Evolutionary conservation across 345 rosid species (phyloP).

Genomic region (thale cress (Arabidopsis thaliana)): DNA sequence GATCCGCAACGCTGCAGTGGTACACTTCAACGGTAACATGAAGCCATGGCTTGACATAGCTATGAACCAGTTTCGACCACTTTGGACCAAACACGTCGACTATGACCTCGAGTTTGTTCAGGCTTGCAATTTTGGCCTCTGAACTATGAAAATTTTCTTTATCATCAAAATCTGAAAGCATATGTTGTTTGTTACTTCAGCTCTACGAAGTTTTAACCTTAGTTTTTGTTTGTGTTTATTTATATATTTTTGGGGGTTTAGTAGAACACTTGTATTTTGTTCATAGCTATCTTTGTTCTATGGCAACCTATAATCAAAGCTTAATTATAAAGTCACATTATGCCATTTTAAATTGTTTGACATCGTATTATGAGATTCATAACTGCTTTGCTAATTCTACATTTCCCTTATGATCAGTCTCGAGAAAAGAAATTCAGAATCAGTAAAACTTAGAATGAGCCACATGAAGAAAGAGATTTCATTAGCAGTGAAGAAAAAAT

Average conservation of each 20-base stretch:
- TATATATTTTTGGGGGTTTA: constrained; percentile 5
- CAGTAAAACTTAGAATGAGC: not conserved
- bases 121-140: constrained; percentile 91
- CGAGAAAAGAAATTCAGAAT: not conserved
- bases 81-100: constrained; percentile 91
- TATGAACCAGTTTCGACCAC: constrained; percentile 90
- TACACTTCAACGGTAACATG: constrained; percentile 96
- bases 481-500: constrained; percentile 1
- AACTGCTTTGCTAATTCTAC: not conserved
- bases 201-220: constrained; percentile 8
- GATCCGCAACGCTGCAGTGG: constrained; percentile 89
- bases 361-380: not conserved
- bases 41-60: constrained; percentile 99
- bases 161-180: constrained; percentile 22
- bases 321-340: not conserved
- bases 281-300: constrained; percentile 21
- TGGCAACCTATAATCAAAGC: constrained; percentile 13
- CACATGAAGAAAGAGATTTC: not conserved
- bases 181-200: constrained; percentile 34
- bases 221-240: constrained; percentile 23
- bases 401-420: not conserved
- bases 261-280: constrained; percentile 30
- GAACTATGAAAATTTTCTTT: constrained; percentile 20
- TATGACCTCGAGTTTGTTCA: constrained; percentile 85
- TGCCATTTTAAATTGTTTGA: not conserved